phyloP scores from a whole-genome alignment of 1,284 basidiomycete species.

The Ceratobasidium papillatum region DNA sequence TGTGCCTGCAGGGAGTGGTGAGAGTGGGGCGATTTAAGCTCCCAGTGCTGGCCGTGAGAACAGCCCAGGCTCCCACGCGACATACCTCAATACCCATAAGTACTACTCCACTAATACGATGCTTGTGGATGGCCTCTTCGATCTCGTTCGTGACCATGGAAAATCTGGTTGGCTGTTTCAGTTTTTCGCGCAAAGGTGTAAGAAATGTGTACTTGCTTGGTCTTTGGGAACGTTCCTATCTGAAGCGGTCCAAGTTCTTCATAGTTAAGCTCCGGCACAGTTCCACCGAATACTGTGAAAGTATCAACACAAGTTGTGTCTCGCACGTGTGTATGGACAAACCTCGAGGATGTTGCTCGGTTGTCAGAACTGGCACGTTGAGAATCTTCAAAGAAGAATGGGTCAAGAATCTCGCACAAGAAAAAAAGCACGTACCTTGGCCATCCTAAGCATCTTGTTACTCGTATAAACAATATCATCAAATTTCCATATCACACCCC shows the following conservation, averaged over 20 bases:
- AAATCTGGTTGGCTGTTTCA: conserved; percentile 24
- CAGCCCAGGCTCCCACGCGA: background rate
- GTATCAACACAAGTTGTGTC: background rate
- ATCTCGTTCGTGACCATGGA: conserved; percentile 44
- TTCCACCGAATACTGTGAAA: conserved; percentile 41
- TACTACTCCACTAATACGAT: conserved; percentile 25
- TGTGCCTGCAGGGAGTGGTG: conserved; percentile 66
- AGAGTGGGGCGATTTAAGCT: background rate
- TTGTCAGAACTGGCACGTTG: conserved; percentile 42
- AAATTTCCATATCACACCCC: conserved; percentile 42
- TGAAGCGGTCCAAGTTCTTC: conserved; percentile 21
- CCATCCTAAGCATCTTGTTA: conserved; percentile 43
- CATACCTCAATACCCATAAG: conserved; percentile 40
- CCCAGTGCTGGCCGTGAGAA: conserved; percentile 1
- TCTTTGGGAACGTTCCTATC: conserved; percentile 43
- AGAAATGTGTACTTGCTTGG: conserved; percentile 23
- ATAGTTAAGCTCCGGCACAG: conserved; percentile 42
- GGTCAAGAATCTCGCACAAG: background rate
- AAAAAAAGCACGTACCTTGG: conserved; percentile 8
- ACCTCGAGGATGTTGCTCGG: conserved; percentile 44
- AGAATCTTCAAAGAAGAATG: conserved; percentile 34
- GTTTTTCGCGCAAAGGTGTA: background rate
- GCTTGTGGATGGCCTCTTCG: conserved; percentile 24
- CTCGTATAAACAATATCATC: conserved; percentile 40
- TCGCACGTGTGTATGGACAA: background rate